Conservation (phyloP, 495 filamentous ascomycete species). For the Neurospora pannonica region DNA sequence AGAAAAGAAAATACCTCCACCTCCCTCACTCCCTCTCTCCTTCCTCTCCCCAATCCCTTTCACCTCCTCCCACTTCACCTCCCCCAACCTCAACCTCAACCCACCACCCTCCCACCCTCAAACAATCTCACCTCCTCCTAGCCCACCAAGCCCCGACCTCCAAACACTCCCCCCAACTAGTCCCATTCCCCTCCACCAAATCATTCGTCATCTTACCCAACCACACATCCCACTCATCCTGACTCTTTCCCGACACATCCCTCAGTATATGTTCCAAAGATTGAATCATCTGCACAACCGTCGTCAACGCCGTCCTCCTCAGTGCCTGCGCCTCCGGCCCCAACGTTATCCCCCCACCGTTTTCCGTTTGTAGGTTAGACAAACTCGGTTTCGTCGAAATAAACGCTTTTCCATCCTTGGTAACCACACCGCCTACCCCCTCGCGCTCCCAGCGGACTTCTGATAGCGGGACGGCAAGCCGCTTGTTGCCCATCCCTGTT, state of each 20-base stretch:
- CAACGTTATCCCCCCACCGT: conserved; percentile 34
- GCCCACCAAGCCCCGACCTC: conserved; percentile 96
- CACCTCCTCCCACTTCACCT: background rate
- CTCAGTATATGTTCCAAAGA: conserved; percentile 74
- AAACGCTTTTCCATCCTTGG: conserved; percentile 43
- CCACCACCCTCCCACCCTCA: background rate
- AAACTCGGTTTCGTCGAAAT: conserved; percentile 27
- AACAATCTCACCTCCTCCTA: conserved; percentile 41
- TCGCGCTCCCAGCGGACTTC: conserved; percentile 86
- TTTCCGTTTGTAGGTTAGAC: conserved; percentile 7
- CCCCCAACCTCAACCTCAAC: background rate
- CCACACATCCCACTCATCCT: conserved; percentile 91
- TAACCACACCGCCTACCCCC: conserved; percentile 45
- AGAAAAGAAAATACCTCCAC: background rate
- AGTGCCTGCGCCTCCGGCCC: conserved; percentile 66
- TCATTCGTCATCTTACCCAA: conserved; percentile 77
- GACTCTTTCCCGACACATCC: conserved; percentile 73
- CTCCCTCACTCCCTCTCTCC: background rate
- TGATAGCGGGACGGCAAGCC: conserved; percentile 77
- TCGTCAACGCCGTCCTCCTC: conserved; percentile 67
- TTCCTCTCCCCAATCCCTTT: background rate
- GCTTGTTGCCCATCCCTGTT: conserved; percentile 58
- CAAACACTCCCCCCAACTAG: conserved; percentile 78
- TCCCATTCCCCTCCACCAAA: conserved; percentile 67
- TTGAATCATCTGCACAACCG: conserved; percentile 81